Evolutionary conservation across 352 stramenopile species (phyloP).

Genomic region (Lagenidium sp.): DNA sequence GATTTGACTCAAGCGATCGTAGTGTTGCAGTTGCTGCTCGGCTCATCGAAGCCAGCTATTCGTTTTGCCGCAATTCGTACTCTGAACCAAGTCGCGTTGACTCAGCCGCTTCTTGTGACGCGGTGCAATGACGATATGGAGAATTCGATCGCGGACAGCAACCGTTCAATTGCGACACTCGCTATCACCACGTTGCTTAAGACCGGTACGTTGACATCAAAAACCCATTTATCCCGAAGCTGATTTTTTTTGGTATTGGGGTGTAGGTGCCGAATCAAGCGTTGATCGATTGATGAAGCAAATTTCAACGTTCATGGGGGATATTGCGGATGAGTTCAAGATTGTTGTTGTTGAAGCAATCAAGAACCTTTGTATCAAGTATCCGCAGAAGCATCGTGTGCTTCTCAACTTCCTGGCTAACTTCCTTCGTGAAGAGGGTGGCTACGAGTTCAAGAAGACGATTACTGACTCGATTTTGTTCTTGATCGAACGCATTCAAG

Average conservation of each 20-base stretch:
- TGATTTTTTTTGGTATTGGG: not conserved
- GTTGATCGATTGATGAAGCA: conserved; percentile 97
- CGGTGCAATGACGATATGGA: conserved; percentile 99
- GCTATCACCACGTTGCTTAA: conserved; percentile 99
- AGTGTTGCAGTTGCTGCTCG: conserved; percentile 94
- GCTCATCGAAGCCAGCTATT: conserved; percentile 92
- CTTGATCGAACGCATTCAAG: conserved; percentile 94
- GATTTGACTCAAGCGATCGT: conserved; percentile 96
- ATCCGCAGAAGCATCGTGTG: conserved; percentile 96
- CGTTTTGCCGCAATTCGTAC: conserved; percentile 97
- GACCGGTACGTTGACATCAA: conserved; percentile 83
- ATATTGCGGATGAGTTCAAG: conserved; percentile 99
- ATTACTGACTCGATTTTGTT: conserved; percentile 98
- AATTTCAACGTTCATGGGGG: conserved; percentile 97
- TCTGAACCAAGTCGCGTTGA: conserved; percentile 88
- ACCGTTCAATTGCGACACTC: conserved; percentile 97
- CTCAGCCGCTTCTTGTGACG: conserved; percentile 92
- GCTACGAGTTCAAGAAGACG: conserved; percentile 99
- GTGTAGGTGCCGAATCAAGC: conserved; percentile 86
- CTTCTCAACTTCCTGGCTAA: conserved; percentile 98
- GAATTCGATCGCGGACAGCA: conserved; percentile 94
- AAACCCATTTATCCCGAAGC: not conserved
- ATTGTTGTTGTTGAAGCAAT: conserved; percentile 97
- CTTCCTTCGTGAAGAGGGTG: conserved; percentile 94
- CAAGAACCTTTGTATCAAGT: conserved; percentile 97